Conservation (phyloP, 2,329 filamentous ascomycete species). For the Byssothecium circinans region DNA sequence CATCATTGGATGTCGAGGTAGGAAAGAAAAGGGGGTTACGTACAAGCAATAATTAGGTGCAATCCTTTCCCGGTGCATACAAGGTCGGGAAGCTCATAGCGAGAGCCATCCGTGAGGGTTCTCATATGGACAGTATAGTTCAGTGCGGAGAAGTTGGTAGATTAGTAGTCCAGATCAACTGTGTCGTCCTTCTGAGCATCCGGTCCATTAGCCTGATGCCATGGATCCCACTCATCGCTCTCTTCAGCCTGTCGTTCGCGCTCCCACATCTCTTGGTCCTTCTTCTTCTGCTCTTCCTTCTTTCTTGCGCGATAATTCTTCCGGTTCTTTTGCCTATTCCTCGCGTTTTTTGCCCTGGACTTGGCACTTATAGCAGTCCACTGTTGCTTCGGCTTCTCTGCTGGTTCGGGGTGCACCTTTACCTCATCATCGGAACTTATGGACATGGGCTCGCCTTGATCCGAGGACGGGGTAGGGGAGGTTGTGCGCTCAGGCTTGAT, state of each 20-base stretch:
- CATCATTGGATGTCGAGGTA: slow-evolving; percentile 65
- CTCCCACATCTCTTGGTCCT: slow-evolving; percentile 20
- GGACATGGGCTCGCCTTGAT: slow-evolving; percentile 9
- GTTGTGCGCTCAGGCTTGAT: background rate
- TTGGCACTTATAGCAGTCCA: slow-evolving; percentile 31
- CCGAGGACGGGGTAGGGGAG: slow-evolving; percentile 4
- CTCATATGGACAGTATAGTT: too few species aligned
- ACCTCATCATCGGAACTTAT: slow-evolving; percentile 11
- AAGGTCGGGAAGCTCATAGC: background rate
- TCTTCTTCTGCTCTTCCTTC: slow-evolving; percentile 22
- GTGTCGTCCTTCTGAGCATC: slow-evolving; percentile 45
- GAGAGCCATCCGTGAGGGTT: too few species aligned
- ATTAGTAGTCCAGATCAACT: slow-evolving; percentile 54
- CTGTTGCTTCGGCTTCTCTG: slow-evolving; percentile 26
- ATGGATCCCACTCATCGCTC: slow-evolving; percentile 48
- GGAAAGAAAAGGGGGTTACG: slow-evolving; percentile 6
- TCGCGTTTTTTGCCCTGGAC: slow-evolving; percentile 24
- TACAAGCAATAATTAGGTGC: slow-evolving; percentile 6
- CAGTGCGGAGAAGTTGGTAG: background rate
- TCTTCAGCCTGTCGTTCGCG: slow-evolving; percentile 18
- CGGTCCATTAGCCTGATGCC: slow-evolving; percentile 48
- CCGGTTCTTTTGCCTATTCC: slow-evolving; percentile 20
- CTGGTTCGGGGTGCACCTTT: slow-evolving; percentile 15
- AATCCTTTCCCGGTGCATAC: background rate
- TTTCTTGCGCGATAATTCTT: slow-evolving; percentile 30